Base-by-base conservation (phyloP, 1,284 basidiomycete genomes). In the Gymnopus androsaceus region DNA sequence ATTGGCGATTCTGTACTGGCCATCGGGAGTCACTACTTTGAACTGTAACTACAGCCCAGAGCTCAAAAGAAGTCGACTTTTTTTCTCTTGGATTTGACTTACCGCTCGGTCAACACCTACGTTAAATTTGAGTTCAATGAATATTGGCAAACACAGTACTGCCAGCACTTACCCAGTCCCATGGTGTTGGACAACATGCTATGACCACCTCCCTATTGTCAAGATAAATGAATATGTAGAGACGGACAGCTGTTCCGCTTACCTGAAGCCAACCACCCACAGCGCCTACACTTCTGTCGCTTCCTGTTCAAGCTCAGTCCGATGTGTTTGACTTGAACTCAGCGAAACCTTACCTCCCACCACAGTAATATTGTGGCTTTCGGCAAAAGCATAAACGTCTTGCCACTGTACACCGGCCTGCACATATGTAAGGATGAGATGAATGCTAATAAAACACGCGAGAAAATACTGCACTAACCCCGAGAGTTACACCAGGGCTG, bases 201-300 rank as follows among this genome's bases (percentile, higher is more conserved):
- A 59, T 81, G 79, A 1, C 81, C 80, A 14, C 80, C 80, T n/a
- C 80, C 80, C 74, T 78, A 50, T 30, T 42, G 42, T 5, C 38
- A 33, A 23, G 14, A 33, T 44, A 28, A 28, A 7, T 17, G 14
- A 55, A 38, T 21, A 23, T 30, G n/a, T 40, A 3, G 27, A 12
- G 44, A 36, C 21, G 19, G 40, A 17, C 28, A 9, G 60, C 59
- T 34, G 54, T 17, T 19, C 12, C 15, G 23, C 49, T 23, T 53
- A 67, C 66, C 62, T 61, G 60, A 9, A 68, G 57, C 69, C 68
- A 70, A 0, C 68, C 69, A 11, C 68, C 67, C 25, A 57, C 67
- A 1, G 64, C 64, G 7, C 72, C 72, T 4, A 72, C 68, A 54
- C 52, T 66, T 55, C 55, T 58, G 56, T 57, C 65, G 48, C 48